phyloP scores from a whole-genome alignment of 75 land plant genomes.

The Pinus albicaulis region DNA sequence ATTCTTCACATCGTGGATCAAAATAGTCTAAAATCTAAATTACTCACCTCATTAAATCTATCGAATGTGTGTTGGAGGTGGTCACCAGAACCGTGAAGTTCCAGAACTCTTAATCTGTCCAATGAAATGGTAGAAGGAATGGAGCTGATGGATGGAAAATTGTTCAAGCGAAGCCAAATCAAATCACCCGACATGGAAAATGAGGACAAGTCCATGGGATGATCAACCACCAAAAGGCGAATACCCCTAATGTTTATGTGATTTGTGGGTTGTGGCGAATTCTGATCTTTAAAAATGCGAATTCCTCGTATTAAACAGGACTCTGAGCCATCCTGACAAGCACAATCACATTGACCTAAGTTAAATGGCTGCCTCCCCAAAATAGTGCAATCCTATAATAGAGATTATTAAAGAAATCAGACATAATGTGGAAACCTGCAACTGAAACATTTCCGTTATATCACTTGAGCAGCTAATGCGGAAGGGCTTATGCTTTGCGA shows the following conservation, averaged over 20 bases:
- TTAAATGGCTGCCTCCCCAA: neutral
- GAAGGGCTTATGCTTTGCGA: neutral
- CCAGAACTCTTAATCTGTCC: neutral
- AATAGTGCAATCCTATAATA: too few species aligned
- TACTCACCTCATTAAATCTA: too few species aligned
- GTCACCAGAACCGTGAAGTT: neutral
- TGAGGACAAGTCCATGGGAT: too few species aligned
- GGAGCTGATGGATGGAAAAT: neutral
- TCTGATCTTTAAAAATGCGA: neutral
- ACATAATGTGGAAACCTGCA: neutral
- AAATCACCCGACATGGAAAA: neutral
- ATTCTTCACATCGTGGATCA: too few species aligned
- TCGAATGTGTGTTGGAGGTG: too few species aligned
- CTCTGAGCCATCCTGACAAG: neutral
- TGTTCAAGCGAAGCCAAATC: neutral
- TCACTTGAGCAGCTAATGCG: neutral
- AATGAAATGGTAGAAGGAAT: neutral
- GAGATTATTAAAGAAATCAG: too few species aligned
- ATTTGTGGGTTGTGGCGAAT: neutral
- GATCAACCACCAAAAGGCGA: neutral
- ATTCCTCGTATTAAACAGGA: neutral
- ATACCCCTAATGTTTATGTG: neutral
- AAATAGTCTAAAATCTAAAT: too few species aligned
- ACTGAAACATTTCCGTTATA: neutral
- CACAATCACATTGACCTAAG: neutral